Evolutionary conservation across 176 grass and related monocot species (phyloP).

Genomic region (Panicum miliaceum): DNA sequence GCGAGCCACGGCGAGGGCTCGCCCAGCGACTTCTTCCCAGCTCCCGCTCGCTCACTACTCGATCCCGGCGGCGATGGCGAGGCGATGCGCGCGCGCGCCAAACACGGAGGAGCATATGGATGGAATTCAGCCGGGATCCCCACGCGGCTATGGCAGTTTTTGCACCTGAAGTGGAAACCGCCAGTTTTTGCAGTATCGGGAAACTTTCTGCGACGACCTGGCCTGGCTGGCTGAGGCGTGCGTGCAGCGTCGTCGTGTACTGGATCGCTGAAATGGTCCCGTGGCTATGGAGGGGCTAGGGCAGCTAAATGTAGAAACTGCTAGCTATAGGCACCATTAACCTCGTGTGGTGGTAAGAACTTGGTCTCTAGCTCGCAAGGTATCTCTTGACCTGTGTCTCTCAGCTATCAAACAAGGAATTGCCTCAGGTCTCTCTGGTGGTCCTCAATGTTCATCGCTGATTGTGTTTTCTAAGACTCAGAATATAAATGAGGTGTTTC

Average conservation of each 20-base stretch:
- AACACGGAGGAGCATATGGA: constrained; percentile 38
- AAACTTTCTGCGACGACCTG: neutral
- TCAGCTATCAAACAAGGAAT: neutral
- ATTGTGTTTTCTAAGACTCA: constrained; percentile 47
- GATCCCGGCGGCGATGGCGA: neutral
- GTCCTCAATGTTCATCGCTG: constrained; percentile 40
- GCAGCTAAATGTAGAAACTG: constrained; percentile 12
- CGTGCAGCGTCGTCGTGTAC: neutral
- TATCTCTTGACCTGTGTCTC: constrained; percentile 15
- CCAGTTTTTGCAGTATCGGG: neutral
- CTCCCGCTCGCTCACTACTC: neutral
- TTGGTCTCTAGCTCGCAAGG: neutral
- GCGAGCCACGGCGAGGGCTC: neutral
- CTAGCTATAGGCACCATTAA: neutral
- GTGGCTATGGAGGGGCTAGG: neutral
- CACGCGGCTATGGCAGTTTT: no score
- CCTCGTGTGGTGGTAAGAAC: constrained; percentile 26
- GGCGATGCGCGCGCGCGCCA: neutral
- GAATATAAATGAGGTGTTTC: constrained; percentile 9
- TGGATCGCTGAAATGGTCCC: constrained; percentile 39
- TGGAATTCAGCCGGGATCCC: neutral
- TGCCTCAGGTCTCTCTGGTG: constrained; percentile 16
- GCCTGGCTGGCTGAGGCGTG: neutral
- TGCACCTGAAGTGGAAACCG: constrained; percentile 50
- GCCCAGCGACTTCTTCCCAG: constrained; percentile 3